A percentile compares a stretch with the other conserved stretches of the same genome.
These are phyloP conservation scores for Colletotrichum acutatum DNA, from an alignment of 2,329 filamentous ascomycete species.

Conservation along the genomic window DNA sequence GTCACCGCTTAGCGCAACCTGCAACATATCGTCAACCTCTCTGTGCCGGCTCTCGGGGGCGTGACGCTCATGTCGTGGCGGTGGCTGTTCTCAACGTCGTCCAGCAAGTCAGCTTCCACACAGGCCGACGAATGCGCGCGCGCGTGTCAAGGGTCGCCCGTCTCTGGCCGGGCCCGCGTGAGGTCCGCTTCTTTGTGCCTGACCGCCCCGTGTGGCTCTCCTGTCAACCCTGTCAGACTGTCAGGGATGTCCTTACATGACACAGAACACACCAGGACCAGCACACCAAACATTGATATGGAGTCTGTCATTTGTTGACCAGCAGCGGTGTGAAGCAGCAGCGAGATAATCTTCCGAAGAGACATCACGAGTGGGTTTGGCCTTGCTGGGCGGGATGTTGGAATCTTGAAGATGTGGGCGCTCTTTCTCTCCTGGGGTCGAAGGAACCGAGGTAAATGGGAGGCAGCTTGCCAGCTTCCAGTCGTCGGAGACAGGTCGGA, in stretches of 20 bases:
- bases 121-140: not conserved
- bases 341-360: constrained; percentile 24
- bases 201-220: constrained; percentile 18
- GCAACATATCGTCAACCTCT: not conserved
- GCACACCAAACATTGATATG: constrained; percentile 20
- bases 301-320: constrained; percentile 15
- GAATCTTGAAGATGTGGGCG: constrained; percentile 6
- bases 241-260: constrained; percentile 20
- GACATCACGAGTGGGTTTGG: constrained; percentile 9
- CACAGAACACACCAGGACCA: constrained; percentile 6
- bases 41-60: not conserved
- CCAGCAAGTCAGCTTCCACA: constrained; percentile 2
- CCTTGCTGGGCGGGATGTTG: constrained; percentile 14
- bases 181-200: constrained; percentile 21
- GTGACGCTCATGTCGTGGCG: constrained; percentile 16
- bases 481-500: not conserved
- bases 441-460: not conserved
- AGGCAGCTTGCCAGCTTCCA: too few relatives aligned
- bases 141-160: constrained; percentile 20
- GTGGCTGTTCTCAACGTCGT: not conserved
- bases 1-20: constrained; percentile 8
- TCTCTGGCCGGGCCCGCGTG: constrained; percentile 15
- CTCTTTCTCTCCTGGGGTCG: not conserved
- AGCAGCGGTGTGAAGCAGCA: constrained; percentile 28
- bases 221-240: constrained; percentile 18